Conservation (phyloP, 2,329 filamentous ascomycete species). For the Aspergillus phoenicis region DNA sequence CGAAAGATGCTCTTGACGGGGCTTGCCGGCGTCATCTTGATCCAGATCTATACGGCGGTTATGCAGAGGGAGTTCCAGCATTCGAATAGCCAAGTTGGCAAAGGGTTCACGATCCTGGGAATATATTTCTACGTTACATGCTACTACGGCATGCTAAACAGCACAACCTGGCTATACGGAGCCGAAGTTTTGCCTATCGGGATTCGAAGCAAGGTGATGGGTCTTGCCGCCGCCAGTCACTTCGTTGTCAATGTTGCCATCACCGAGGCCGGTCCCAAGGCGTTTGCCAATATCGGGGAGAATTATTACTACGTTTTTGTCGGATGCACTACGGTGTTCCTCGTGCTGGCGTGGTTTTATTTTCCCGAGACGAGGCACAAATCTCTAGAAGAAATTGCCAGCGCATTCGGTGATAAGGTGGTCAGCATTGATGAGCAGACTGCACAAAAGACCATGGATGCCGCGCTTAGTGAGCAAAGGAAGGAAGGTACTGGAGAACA, state of each 20-base stretch:
- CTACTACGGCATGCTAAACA: conserved; percentile 60
- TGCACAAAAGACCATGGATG: no score
- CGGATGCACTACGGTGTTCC: conserved; percentile 54
- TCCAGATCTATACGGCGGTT: conserved; percentile 61
- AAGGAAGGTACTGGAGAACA: no score
- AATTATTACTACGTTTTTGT: conserved; percentile 66
- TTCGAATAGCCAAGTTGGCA: conserved; percentile 57
- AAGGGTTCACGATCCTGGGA: conserved; percentile 61
- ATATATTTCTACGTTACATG: conserved; percentile 61
- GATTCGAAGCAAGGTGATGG: conserved; percentile 59
- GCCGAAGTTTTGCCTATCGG: conserved; percentile 58
- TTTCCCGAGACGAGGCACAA: no score
- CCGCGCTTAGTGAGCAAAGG: no score
- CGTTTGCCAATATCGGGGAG: conserved; percentile 59
- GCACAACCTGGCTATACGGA: conserved; percentile 59
- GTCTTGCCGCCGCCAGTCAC: conserved; percentile 56
- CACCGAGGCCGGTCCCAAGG: conserved; percentile 58
- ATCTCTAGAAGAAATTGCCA: no score
- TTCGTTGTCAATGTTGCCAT: conserved; percentile 59
- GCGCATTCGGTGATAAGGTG: no score
- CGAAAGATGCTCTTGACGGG: conserved; percentile 62
- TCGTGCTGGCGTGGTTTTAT: conserved; percentile 56
- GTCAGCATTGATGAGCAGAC: no score
- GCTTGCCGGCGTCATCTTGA: conserved; percentile 53
- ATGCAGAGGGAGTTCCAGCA: conserved; percentile 62